A percentile compares a stretch with the other conserved stretches of the same genome.
Conservation (phyloP, 805 yeast species). For the Brettanomyces custersianus region DNA sequence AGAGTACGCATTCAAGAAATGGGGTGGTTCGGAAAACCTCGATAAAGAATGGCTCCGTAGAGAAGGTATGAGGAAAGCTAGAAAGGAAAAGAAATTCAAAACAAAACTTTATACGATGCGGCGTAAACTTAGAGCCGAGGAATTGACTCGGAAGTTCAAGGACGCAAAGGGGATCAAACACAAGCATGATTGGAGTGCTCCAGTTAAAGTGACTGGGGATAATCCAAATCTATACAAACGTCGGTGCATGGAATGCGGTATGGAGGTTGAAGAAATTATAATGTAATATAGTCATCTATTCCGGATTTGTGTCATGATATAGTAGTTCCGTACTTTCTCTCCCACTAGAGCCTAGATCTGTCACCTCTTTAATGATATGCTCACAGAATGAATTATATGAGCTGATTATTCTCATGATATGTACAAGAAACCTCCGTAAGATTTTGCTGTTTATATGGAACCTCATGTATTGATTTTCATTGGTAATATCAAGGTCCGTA, state of each 20-base stretch:
- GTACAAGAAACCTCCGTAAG: slow-evolving; percentile 13
- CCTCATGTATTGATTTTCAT: too few relatives aligned
- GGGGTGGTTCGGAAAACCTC: slow-evolving; percentile 85
- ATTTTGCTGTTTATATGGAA: slow-evolving; percentile 1
- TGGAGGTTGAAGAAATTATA: slow-evolving; percentile 71
- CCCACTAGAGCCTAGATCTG: slow-evolving; percentile 7
- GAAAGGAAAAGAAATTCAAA: slow-evolving; percentile 74
- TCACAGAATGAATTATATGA: slow-evolving; percentile 15
- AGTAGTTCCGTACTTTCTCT: slow-evolving; percentile 16
- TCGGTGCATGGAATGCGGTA: slow-evolving; percentile 73
- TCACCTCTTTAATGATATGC: slow-evolving; percentile 11
- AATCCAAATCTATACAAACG: slow-evolving; percentile 34
- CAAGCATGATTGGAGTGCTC: slow-evolving; percentile 65
- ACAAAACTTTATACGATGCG: slow-evolving; percentile 81
- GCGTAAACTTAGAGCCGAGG: slow-evolving; percentile 86
- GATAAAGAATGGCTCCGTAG: slow-evolving; percentile 91
- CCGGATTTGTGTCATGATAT: slow-evolving; percentile 4
- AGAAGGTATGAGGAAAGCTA: slow-evolving; percentile 57
- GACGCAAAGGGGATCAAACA: slow-evolving; percentile 52
- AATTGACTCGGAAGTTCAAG: slow-evolving; percentile 61
- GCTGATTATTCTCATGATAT: slow-evolving; percentile 16
- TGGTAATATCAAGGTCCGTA: too few relatives aligned
- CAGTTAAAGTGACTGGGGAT: slow-evolving; percentile 27
- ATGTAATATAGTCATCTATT: slow-evolving; percentile 20
- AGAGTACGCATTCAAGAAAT: slow-evolving; percentile 82